Evolutionary conservation across 305 asterid species (phyloP), one percentile per base, ranked within the genome.

Genomic region (Ilex paraguariensis): DNA sequence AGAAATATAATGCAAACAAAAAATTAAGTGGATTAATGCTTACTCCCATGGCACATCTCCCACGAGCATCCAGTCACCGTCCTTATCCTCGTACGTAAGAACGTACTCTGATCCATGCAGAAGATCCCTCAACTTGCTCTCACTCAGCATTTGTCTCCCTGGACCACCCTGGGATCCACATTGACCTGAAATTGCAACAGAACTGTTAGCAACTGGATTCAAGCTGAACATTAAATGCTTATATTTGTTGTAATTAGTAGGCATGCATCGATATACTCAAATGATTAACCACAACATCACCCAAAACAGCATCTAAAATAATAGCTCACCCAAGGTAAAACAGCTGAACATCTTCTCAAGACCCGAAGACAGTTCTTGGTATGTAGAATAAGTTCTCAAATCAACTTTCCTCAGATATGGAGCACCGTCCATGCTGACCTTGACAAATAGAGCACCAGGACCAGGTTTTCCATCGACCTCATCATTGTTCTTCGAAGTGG

Each of bases 41-140:
- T 56, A 56, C 60, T 56, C 60, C 60, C 60, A 56, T 28, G 60
- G 60, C 16, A 56, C 60, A 56, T 56, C 60, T 56, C 60, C 60
- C 10, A 56, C 60, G 28, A 56, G 60, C 60, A 56, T 56, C 60
- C 60, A 56, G 42, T 56, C 60, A 28, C 60, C 60, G 12, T 56
- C 60, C 60, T 56, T 56, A 31, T 56, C 60, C 60, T 56, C 60
- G 42, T 56, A 56, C 3, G 60, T 56, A 28, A 56, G 60, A 3
- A 56, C 39, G 6, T 28, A 56, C n/a, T 56, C 60, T 56, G 60
- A 56, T 56, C 60, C 60, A 31, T 56, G 60, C 60, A 56, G 44
- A 56, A 56, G 60, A 56, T 56, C 60, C 60, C 60, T 30, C 42
- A 31, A 30, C 42, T 56, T 56, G 60, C 39, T 56, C 60, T 56